These are phyloP conservation scores for Fusarium citri DNA, from an alignment of 2,329 filamentous ascomycete species.

Conservation along the genomic window DNA sequence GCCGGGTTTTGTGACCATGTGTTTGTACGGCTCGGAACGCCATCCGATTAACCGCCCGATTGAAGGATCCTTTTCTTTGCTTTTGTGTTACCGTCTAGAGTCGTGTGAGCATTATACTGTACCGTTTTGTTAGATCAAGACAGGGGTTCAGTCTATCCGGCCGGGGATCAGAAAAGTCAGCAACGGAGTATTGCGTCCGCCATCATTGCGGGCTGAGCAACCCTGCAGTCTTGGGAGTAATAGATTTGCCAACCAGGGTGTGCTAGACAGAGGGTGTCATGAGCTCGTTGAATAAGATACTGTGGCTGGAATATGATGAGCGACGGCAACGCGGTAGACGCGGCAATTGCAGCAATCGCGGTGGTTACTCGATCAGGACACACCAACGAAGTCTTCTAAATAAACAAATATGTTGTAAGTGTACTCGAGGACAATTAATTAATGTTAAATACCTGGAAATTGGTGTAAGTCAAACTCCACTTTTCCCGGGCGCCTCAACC, in stretches of 20 bases:
- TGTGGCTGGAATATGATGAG: conserved; percentile 1
- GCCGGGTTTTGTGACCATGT: background rate
- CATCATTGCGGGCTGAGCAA: background rate
- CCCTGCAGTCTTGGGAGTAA: background rate
- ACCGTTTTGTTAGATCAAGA: background rate
- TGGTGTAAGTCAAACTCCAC: conserved; percentile 2
- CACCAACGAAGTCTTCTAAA: background rate
- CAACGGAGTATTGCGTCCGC: background rate
- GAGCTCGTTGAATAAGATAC: background rate
- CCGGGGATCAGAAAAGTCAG: background rate
- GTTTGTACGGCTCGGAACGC: background rate
- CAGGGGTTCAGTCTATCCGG: background rate
- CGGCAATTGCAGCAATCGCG: background rate
- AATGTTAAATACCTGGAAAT: background rate
- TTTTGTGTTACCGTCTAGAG: background rate
- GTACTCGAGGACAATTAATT: background rate
- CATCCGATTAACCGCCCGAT: background rate
- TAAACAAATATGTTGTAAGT: background rate
- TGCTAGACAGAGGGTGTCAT: background rate
- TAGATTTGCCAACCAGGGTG: background rate
- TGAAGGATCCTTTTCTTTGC: background rate
- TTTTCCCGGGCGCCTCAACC: conserved; percentile 17
- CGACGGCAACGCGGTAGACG: background rate
- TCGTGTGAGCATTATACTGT: background rate
- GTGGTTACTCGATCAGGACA: background rate